A percentile compares a stretch with the other conserved stretches of the same genome.
These are phyloP conservation scores for Saccharomycopsis sp. DNA, from an alignment of 805 yeast genomes.

Conservation along the genomic window DNA sequence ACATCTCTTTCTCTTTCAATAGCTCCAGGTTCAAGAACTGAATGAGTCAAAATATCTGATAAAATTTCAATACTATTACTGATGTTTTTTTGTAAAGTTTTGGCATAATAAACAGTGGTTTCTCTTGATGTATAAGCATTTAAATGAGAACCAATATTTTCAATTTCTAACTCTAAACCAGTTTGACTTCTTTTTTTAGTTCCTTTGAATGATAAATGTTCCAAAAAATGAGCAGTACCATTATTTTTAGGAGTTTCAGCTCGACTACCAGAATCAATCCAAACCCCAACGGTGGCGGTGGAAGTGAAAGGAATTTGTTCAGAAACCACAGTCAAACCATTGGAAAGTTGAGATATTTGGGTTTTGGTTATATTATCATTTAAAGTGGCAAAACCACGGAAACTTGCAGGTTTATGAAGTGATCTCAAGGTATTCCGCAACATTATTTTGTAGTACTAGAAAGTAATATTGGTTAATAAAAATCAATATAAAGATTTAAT, in stretches of 20 bases:
- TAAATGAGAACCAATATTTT: conserved; percentile 91
- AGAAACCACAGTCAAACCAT: conserved; percentile 91
- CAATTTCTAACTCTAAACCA: conserved; percentile 83
- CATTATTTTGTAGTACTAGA: not conserved
- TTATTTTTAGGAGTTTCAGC: conserved; percentile 79
- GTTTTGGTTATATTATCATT: conserved; percentile 32
- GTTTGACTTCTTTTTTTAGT: conserved; percentile 73
- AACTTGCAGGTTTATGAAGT: not conserved
- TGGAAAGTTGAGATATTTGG: conserved; percentile 64
- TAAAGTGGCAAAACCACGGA: conserved; percentile 5
- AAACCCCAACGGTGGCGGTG: conserved; percentile 96
- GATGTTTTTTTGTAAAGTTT: conserved; percentile 70
- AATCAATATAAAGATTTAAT: too few relatives aligned
- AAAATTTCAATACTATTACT: conserved; percentile 80
- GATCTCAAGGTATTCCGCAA: not conserved
- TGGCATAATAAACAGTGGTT: conserved; percentile 93
- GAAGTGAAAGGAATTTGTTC: conserved; percentile 78
- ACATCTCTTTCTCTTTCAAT: conserved; percentile 96
- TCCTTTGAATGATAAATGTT: conserved; percentile 95
- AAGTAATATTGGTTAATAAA: too few relatives aligned
- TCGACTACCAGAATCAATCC: conserved; percentile 98
- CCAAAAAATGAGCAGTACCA: conserved; percentile 97
- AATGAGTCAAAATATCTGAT: conserved; percentile 80
- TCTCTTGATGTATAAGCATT: conserved; percentile 99
- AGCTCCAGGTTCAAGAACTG: conserved; percentile 71